Conservation (phyloP, 768 basidiomycete species). For the Kwoniella sp. region DNA sequence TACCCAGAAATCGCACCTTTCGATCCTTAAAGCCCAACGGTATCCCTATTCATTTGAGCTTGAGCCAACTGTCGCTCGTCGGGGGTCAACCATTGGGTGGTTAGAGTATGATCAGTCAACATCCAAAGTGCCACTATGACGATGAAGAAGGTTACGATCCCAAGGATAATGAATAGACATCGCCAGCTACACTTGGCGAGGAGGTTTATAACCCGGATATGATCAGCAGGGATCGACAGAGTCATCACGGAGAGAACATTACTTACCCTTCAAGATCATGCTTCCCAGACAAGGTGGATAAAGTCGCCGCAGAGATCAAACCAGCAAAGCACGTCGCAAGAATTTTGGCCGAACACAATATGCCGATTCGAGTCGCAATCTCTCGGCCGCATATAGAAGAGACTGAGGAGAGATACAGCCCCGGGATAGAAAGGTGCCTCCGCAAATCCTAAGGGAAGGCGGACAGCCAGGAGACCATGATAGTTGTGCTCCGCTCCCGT, state of each 20-base stretch:
- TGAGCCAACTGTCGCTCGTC: constrained; percentile 26
- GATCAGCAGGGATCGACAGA: no score
- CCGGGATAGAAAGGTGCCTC: constrained; percentile 66
- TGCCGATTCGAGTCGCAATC: constrained; percentile 65
- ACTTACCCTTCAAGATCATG: constrained; percentile 59
- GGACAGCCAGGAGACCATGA: constrained; percentile 57
- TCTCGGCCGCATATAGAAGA: constrained; percentile 62
- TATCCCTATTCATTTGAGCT: constrained; percentile 18
- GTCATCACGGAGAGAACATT: no score
- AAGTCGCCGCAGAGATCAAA: constrained; percentile 75
- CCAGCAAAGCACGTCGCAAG: constrained; percentile 28
- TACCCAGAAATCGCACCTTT: constrained; percentile 20
- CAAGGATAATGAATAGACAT: constrained; percentile 58
- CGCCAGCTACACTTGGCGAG: constrained; percentile 71
- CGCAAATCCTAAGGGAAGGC: constrained; percentile 72
- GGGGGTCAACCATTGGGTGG: constrained; percentile 31
- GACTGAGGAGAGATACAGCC: constrained; percentile 55
- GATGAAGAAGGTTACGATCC: constrained; percentile 20
- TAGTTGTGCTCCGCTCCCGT: constrained; percentile 62
- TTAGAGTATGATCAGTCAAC: constrained; percentile 33
- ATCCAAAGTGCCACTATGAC: constrained; percentile 28
- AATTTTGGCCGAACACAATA: constrained; percentile 39
- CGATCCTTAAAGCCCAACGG: constrained; percentile 16
- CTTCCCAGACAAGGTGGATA: constrained; percentile 70
- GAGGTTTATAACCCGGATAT: no score